Percentiles rank a stretch among this genome's conserved stretches.
These are phyloP conservation scores for Penicillium brasilianum DNA, from an alignment of 2,329 filamentous ascomycete genomes.

Conservation along the genomic window DNA sequence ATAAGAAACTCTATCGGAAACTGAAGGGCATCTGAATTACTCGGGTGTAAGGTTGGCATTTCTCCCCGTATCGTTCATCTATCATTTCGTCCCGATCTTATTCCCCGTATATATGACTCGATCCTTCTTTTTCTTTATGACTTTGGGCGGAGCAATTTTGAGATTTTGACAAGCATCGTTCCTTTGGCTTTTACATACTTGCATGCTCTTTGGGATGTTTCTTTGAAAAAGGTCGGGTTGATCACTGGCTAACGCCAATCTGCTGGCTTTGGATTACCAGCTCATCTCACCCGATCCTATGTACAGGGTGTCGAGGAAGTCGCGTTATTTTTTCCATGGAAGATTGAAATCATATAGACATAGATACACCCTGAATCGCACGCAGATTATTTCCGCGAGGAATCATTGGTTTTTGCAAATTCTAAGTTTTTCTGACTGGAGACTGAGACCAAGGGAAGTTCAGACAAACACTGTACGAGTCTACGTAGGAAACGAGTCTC, in stretches of 20 bases:
- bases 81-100: conserved; percentile 14
- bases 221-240: background rate
- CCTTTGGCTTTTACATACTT: conserved; percentile 32
- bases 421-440: background rate
- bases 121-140: conserved; percentile 18
- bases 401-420: background rate
- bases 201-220: conserved; percentile 24
- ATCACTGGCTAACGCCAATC: background rate
- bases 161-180: conserved; percentile 14
- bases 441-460: background rate
- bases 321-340: conserved; percentile 11
- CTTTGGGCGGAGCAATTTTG: conserved; percentile 22
- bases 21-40: conserved; percentile 50
- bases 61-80: conserved; percentile 6
- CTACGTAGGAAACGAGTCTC: too few relatives aligned
- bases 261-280: background rate
- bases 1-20: conserved; percentile 65
- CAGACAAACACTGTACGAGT: background rate
- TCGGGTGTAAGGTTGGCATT: conserved; percentile 18
- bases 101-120: conserved; percentile 23
- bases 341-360: conserved; percentile 29
- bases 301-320: conserved; percentile 19
- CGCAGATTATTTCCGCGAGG: conserved; percentile 24
- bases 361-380: conserved; percentile 30
- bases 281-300: background rate